These are phyloP conservation scores for Cladosporium cucumerinum DNA, from an alignment of 2,329 filamentous ascomycete species.

Conservation along the genomic window DNA sequence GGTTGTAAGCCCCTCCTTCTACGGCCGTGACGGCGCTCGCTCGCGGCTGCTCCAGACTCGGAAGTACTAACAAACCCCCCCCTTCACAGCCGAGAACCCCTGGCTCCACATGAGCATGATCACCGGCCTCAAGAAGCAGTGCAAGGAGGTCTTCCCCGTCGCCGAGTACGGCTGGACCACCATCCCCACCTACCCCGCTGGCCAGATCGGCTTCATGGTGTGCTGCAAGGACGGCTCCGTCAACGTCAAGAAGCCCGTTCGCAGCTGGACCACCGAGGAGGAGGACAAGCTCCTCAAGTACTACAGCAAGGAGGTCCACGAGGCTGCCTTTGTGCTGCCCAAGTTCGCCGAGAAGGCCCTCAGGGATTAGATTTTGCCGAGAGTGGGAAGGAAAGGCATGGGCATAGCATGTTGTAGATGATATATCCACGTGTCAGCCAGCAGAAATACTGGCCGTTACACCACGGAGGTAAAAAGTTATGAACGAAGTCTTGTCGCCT, in stretches of 20 bases:
- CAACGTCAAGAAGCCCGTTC: constrained; percentile 80
- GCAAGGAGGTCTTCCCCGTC: constrained; percentile 93
- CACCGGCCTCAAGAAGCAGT: constrained; percentile 91
- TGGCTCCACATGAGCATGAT: constrained; percentile 97
- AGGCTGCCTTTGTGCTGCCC: constrained; percentile 87
- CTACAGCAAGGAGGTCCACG: constrained; percentile 97
- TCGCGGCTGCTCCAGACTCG: not conserved
- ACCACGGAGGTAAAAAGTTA: not conserved
- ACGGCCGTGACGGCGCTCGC: not conserved
- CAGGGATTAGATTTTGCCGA: constrained; percentile 6
- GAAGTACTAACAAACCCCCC: constrained; percentile 14
- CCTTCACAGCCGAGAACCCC: constrained; percentile 91
- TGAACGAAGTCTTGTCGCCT: not conserved
- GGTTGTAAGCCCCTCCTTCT: constrained; percentile 79
- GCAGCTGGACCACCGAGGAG: constrained; percentile 78
- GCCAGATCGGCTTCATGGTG: constrained; percentile 99
- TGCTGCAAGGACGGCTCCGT: constrained; percentile 89
- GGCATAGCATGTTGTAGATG: constrained; percentile 2
- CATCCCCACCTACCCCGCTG: constrained; percentile 97
- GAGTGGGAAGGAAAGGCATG: not conserved
- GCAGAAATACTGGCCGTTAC: not conserved
- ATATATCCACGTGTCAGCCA: not conserved
- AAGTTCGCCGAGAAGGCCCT: constrained; percentile 80
- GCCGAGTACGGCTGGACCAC: constrained; percentile 99
- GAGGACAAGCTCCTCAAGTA: constrained; percentile 92